Evolutionary conservation across 495 filamentous ascomycete species (phyloP), one percentile per base, ranked within the genome.

Genomic region (Daldinia caldariorum): DNA sequence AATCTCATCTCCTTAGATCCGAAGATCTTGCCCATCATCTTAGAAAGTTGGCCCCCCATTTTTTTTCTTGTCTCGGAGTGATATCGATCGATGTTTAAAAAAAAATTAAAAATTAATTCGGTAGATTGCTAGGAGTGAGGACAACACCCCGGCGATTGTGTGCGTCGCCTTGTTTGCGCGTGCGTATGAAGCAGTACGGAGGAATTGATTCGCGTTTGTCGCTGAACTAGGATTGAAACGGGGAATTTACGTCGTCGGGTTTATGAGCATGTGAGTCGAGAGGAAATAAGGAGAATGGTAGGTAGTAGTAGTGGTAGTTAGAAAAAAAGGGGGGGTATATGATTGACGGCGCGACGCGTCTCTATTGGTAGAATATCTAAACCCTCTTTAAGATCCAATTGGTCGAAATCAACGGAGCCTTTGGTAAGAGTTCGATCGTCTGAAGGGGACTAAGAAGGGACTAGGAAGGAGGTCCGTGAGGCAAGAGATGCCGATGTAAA

Each of bases 1-100:
- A 99, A 88, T 70, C 95, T 90, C 92, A 99, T 97, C 81, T 99
- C 96, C 83, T 97, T 96, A 56, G 94, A 95, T 81, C 95, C 96
- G 82, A 98, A 97, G 79, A 99, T 93, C 89, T 96, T 97, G 82
- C 88, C 89, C 90, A 97, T 91, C 82, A 94, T 91, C 82, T 94
- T 96, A 63, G 91, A 93, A 72, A 94, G 86, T 79, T 86, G 84
- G 67, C 85, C 91, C 76, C 92, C 92, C 92, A 96, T 96, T 54
- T 67, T 81, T 26, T 26, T 26, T 26, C 3, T 26, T 26, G 3
- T 26, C 26, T 1, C 1, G 3, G 66, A 58, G 72, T 58, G 26
- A 53, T 47, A 22, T 47, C 10, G 10, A 10, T 18, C 13, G 3
- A 18, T 18, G 18, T 22, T 7, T 47, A 47, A 1, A 9, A 14